Conservation (phyloP, 1,284 basidiomycete species). For the Puccinia horiana region DNA sequence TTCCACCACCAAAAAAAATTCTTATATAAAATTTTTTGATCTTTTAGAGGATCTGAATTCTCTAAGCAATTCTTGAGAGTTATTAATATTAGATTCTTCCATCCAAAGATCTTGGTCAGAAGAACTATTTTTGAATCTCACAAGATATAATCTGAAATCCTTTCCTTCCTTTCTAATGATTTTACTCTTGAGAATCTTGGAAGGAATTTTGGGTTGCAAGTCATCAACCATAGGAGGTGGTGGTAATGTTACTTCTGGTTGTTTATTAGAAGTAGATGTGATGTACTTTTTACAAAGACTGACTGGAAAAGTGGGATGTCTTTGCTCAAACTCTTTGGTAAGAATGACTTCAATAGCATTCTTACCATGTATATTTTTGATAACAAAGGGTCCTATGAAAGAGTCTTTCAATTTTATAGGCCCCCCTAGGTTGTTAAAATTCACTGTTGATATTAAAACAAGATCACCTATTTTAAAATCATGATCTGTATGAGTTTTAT, state of each 20-base stretch:
- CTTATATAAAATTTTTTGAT: not conserved
- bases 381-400: no score
- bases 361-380: not conserved
- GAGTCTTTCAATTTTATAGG: no score
- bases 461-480: conserved; percentile 8
- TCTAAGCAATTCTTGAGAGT: not conserved
- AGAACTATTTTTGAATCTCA: not conserved
- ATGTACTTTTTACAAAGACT: not conserved
- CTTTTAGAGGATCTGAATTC: not conserved
- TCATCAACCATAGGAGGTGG: not conserved
- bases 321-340: not conserved
- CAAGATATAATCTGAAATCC: not conserved
- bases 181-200: not conserved
- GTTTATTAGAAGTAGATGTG: not conserved
- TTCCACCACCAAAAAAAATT: not conserved
- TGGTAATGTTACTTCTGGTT: not conserved
- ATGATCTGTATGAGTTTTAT: no score
- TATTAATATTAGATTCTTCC: not conserved
- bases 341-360: conserved; percentile 13
- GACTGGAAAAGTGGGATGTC: not conserved
- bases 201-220: not conserved
- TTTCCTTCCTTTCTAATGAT: not conserved
- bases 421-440: conserved; percentile 16
- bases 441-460: not conserved
- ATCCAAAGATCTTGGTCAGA: not conserved